Base-by-base conservation (phyloP, 2,329 filamentous ascomycete genomes). In the Hypoxylon sp. region DNA sequence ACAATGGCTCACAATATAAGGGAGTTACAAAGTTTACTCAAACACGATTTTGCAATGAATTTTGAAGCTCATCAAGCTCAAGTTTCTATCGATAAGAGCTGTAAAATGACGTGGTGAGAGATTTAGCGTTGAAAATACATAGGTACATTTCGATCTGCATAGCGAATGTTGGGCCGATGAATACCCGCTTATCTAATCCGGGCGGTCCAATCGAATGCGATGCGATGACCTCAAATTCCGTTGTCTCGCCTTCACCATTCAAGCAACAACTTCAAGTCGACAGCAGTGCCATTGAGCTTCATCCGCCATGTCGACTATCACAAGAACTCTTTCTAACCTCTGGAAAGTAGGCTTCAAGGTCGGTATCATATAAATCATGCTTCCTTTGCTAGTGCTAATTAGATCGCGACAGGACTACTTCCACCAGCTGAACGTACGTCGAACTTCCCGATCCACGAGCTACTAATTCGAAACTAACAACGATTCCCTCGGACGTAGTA, bases 311-410 rank as follows among this genome's bases (percentile, higher is more conserved):
- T 97, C 94, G 79, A 96, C 91, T 55, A 78, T 96, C 67, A 75
- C 86, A 62, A 88, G 94, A 75, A 97, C 93, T 17, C 75, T 97
- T 69, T 82, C 86, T 74, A 96, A 97, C 73, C 72, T 97, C 70
- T 87, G 91, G 79, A 87, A 84, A 76, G 84, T 96, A 71, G 94
- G 94, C 46, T 69, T 97, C 69, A 96, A 92, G 87, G 91, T 91
- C 74, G 60, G 75, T 54, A 9, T 4, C 11, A 42, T 20, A 7
- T 25, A 17, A 6, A 12, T 6, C 7, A 32, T 27, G 27, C 62
- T 31, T 26, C 6, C n/a, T 19, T 37, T 13, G 36, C 15, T 16
- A 17, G 15, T 44, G 23, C 55, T 58, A 58, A 58, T 43, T 26
- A 21, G 17, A 21, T 55, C 51, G 57, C 65, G 32, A 65, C 69